phyloP scores from a whole-genome alignment of 2,329 filamentous ascomycete species.

The Colletotrichum simmondsii region DNA sequence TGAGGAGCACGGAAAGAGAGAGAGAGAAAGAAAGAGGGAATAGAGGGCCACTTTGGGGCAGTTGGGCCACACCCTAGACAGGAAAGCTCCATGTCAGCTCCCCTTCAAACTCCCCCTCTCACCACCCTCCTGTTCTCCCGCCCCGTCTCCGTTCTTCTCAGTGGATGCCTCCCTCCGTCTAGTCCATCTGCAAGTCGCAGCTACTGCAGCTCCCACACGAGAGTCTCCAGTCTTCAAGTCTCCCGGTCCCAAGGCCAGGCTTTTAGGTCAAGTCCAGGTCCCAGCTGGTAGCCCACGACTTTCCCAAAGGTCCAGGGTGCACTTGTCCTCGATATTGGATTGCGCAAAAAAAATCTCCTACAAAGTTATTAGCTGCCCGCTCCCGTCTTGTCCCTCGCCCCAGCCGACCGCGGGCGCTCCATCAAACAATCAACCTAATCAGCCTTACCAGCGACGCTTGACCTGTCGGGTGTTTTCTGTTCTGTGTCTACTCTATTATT shows the following conservation, averaged over 20 bases:
- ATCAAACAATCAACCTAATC: slow-evolving; percentile 30
- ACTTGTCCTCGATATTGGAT: slow-evolving; percentile 14
- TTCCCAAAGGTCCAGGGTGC: slow-evolving; percentile 5
- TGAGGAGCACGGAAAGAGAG: too few species aligned
- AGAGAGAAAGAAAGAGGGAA: neutral
- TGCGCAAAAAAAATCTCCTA: slow-evolving; percentile 25
- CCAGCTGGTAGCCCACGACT: neutral
- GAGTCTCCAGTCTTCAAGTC: too few species aligned
- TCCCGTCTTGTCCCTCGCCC: slow-evolving; percentile 30
- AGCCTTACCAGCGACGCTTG: slow-evolving; percentile 31
- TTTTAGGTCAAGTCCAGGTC: neutral
- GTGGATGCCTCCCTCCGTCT: slow-evolving; percentile 7
- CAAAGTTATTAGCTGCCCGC: slow-evolving; percentile 34
- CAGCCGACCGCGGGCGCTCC: slow-evolving; percentile 26
- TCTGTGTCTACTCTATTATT: neutral
- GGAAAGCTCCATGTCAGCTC: slow-evolving; percentile 14
- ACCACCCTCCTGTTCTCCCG: neutral
- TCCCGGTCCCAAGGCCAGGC: neutral
- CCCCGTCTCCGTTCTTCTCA: neutral
- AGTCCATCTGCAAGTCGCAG: neutral
- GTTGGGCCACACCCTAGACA: slow-evolving; percentile 7
- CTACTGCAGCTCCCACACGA: neutral
- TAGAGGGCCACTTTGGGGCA: neutral
- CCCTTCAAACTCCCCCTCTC: slow-evolving; percentile 10
- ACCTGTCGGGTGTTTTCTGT: slow-evolving; percentile 11